Percentiles rank a stretch among this genome's conserved stretches.
Evolutionary conservation across 441 rosid species (phyloP).

Genomic region (Hypseocharis bilobata): DNA sequence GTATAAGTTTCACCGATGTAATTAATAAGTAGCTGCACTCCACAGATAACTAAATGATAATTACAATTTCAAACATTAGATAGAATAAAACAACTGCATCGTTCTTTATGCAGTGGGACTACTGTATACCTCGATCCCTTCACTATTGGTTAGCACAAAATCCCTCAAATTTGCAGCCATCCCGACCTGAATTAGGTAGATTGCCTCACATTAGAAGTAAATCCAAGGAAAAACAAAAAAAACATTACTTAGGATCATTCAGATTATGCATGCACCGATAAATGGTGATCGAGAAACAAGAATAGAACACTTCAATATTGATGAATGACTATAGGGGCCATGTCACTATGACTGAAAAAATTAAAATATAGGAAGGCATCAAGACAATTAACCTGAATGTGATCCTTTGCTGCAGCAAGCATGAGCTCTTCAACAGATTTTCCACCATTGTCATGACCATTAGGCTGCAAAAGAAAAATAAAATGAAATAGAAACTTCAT

Average conservation of each 20-base stretch:
- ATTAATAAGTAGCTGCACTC: no score
- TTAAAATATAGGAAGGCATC: conserved; percentile 11
- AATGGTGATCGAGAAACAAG: not conserved
- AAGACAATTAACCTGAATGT: conserved; percentile 60
- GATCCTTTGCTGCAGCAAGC: conserved; percentile 76
- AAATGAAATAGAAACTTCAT: not conserved
- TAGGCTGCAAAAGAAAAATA: conserved; percentile 39
- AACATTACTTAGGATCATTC: not conserved
- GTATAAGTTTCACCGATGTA: not conserved
- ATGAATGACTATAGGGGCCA: not conserved
- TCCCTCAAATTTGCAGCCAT: conserved; percentile 85
- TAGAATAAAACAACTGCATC: not conserved
- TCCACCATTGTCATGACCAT: conserved; percentile 79
- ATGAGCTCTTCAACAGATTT: conserved; percentile 54
- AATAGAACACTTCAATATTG: not conserved
- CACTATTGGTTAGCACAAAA: conserved; percentile 49
- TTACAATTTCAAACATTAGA: no score
- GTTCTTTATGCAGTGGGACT: not conserved
- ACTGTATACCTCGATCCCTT: conserved; percentile 60
- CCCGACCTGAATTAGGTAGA: conserved; percentile 46
- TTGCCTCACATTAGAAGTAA: conserved; percentile 17
- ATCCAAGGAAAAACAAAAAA: not conserved
- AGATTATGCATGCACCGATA: not conserved
- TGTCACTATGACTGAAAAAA: no score
- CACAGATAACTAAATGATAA: not conserved